These are phyloP conservation scores for Peniophora sp. DNA, from an alignment of 1,284 basidiomycete species.

Conservation along the genomic window DNA sequence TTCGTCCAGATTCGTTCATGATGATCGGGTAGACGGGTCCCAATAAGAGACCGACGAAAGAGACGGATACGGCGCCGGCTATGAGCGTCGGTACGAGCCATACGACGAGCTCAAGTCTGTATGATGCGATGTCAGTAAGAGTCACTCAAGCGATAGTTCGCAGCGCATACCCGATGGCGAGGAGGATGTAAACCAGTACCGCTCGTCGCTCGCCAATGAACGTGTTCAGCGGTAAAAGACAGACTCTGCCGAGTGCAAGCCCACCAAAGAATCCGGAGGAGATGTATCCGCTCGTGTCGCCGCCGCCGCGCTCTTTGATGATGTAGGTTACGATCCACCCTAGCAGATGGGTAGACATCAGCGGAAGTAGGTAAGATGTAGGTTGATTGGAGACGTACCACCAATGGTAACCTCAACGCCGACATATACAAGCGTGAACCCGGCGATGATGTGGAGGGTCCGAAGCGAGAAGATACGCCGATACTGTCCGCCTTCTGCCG, in stretches of 20 bases:
- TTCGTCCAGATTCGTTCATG: constrained; percentile 38
- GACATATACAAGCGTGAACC: constrained; percentile 39
- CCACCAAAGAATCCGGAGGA: constrained; percentile 45
- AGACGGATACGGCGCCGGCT: constrained; percentile 42
- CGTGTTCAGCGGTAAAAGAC: constrained; percentile 39
- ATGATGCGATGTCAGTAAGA: background rate
- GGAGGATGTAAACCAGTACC: constrained; percentile 27
- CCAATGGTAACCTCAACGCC: constrained; percentile 41
- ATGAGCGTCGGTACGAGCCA: constrained; percentile 53
- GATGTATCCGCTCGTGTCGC: constrained; percentile 40
- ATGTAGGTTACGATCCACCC: constrained; percentile 44
- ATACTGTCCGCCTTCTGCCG: constrained; percentile 23
- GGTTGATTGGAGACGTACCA: constrained; percentile 22
- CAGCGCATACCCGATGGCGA: constrained; percentile 26
- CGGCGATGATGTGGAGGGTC: constrained; percentile 32
- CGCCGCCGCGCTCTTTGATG: constrained; percentile 35
- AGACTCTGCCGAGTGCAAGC: constrained; percentile 35
- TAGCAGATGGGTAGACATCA: constrained; percentile 1
- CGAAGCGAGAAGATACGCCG: constrained; percentile 29
- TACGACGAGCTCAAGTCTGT: constrained; percentile 43
- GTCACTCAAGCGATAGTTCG: background rate
- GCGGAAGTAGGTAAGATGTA: background rate
- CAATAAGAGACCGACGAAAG: constrained; percentile 44
- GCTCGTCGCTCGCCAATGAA: constrained; percentile 35
- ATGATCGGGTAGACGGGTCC: constrained; percentile 48